Evolutionary conservation across 2,329 filamentous ascomycete genomes (phyloP), one percentile per base, ranked within the genome.

Genomic region (Fusarium abutilonis): DNA sequence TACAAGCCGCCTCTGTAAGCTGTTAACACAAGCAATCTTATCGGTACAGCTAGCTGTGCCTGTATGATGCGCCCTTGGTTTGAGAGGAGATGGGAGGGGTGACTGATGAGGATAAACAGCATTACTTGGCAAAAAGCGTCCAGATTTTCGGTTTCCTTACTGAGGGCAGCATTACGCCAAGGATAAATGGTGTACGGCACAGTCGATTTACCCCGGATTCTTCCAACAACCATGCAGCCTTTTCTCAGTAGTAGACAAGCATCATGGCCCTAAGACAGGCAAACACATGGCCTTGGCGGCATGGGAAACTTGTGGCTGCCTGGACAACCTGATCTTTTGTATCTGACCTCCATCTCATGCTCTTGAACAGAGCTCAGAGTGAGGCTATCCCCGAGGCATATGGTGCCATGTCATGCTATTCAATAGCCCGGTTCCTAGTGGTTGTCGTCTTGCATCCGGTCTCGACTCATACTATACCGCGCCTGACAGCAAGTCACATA

Each of bases 341-440:
- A 23, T 26, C 5, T 26, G 10, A 31, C 19, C 40, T 59, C 31
- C 48, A 23, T 46, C 32, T 31, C 38, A 46, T 39, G 31, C 42
- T 35, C 52, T 40, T 48, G 48, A 19, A 55, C 31, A 26, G 23
- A 26, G 41, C 32, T 32, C 62, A 41, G 51, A 60, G 32, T 47
- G 63, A 65, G 52, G 62, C 26, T 66, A 60, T 60, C 58, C 53
- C 62, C 58, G 63, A 44, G 32, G n/a, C 29, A 39, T 17, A 52
- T 66, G 36, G 58, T 21, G 46, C 46, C 63, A 65, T 63, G 41
- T 23, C 29, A 65, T 53, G 48, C 41, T 29, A 23, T 45, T 36
- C 42, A 66, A 66, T 63, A 63, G 23, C 42, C 36, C 9, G 19
- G 10, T 15, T 32, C 21, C 31, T 44, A 56, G 59, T 57, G 60